These are phyloP conservation scores for Mediolabrus comicus DNA, from an alignment of 108 stramenopile genomes.

Conservation along the genomic window DNA sequence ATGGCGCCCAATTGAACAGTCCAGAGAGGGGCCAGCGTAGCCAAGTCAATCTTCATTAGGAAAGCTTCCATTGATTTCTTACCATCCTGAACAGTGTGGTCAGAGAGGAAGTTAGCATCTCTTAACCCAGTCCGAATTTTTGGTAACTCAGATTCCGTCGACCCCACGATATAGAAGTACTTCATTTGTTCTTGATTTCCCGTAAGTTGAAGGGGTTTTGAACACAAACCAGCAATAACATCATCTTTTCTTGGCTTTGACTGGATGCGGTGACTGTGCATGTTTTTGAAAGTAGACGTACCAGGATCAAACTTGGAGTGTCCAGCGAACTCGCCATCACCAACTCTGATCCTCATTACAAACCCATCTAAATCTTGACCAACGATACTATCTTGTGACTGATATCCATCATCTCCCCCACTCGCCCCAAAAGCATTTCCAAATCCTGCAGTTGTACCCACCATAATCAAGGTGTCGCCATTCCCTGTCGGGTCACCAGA, in stretches of 20 bases:
- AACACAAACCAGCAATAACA: slow-evolving; percentile 37
- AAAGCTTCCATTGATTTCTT: slow-evolving; percentile 46
- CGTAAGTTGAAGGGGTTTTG: slow-evolving; percentile 14
- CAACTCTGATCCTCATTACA: slow-evolving; percentile 40
- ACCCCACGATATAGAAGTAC: slow-evolving; percentile 53
- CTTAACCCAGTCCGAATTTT: slow-evolving; percentile 8
- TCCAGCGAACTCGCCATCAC: slow-evolving; percentile 33
- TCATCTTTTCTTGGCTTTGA: slow-evolving; percentile 28
- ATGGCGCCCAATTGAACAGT: slow-evolving; percentile 48
- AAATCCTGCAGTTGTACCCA: slow-evolving; percentile 36
- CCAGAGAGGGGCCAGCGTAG: slow-evolving; percentile 48
- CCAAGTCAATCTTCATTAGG: slow-evolving; percentile 50
- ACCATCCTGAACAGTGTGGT: slow-evolving; percentile 11
- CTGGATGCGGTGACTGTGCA: slow-evolving; percentile 17
- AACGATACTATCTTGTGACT: slow-evolving; percentile 10
- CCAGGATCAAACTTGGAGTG: slow-evolving; percentile 24
- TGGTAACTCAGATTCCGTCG: slow-evolving; percentile 34
- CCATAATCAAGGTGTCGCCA: slow-evolving; percentile 43
- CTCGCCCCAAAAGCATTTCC: slow-evolving; percentile 43
- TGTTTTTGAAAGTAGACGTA: slow-evolving; percentile 26
- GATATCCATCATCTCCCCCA: neutral
- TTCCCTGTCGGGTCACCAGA: slow-evolving; percentile 3
- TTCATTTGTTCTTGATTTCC: slow-evolving; percentile 24
- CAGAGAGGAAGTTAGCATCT: slow-evolving; percentile 10
- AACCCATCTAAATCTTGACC: slow-evolving; percentile 48